Base-by-base conservation (phyloP, 176 grass and related monocot species). In the Leersia perrieri region DNA sequence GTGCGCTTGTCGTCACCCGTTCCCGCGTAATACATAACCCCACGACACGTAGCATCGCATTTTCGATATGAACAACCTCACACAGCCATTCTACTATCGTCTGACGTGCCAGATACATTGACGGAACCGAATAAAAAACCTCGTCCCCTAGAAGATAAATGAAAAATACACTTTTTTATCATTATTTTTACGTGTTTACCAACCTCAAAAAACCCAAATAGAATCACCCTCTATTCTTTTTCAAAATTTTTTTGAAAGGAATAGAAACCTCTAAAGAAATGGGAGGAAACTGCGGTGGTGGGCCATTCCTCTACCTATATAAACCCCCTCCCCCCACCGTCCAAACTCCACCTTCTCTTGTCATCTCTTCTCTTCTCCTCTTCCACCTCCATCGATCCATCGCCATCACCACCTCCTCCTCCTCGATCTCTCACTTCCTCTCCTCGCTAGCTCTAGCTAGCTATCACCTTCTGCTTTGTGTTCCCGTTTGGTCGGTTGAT, bases 241-340 rank as follows among this genome's bases (percentile, higher is more conserved):
- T n/a, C 1, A 53, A 53, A n/a, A 22, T 6, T n/a, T n/a, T n/a
- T n/a, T n/a, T 5, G 3, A 53, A 53, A n/a, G 7, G 1, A 53
- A 51, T 20, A 44, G 14, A 14, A 2, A 26, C 39, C 9, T 25
- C 33, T 30, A 28, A 31, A 31, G 18, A 51, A 51, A 51, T 16
- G 16, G 47, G 47, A 5, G 25, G 7, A 38, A 3, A 0, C n/a
- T 3, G 3, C 5, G 4, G 5, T 11, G 32, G 66, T 83, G 73
- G 79, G 58, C 20, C 73, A 39, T 11, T 28, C 70, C 33, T 66
- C 33, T 65, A 29, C 8, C 86, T 88, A 88, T 88, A 88, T 34
- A 88, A 44, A 78, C 66, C 0, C 30, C 40, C 32, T 26, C 35
- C 74, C 72, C 35, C 16, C 31, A 18, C 38, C 38, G 62, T 42